Evolutionary conservation across 169 alveolate species (phyloP).

Genomic region (Cryptosporidium felis): DNA sequence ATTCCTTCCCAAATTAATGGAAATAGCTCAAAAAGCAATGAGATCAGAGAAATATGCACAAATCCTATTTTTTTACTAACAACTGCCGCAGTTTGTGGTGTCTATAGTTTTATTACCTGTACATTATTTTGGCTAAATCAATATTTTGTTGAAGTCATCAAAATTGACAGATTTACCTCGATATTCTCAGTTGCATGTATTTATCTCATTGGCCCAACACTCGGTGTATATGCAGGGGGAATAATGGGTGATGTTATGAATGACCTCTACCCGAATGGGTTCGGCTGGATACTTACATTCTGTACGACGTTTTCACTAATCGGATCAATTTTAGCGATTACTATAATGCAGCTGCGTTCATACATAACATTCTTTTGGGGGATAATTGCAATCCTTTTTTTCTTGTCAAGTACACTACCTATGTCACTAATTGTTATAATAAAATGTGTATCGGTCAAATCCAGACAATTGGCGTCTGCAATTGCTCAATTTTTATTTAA

Average conservation of each 20-base stretch:
- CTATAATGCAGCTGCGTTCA: background rate
- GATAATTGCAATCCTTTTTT: conserved; percentile 1
- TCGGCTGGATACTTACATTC: conserved; percentile 34
- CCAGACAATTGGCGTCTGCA: conserved; percentile 58
- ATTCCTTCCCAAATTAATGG: background rate
- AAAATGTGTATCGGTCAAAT: conserved; percentile 27
- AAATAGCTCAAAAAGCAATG: conserved; percentile 2
- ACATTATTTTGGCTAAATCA: conserved; percentile 60
- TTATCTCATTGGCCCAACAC: conserved; percentile 60
- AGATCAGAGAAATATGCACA: conserved; percentile 26
- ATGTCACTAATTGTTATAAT: conserved; percentile 51
- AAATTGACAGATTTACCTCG: conserved; percentile 31
- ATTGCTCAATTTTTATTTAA: conserved; percentile 61
- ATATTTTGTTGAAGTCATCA: conserved; percentile 29
- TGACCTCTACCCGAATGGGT: conserved; percentile 34
- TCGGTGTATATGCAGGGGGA: conserved; percentile 60
- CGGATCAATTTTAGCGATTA: conserved; percentile 36
- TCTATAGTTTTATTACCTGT: conserved; percentile 45
- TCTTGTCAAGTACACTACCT: conserved; percentile 65
- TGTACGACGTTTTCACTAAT: conserved; percentile 22
- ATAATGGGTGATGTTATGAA: conserved; percentile 43
- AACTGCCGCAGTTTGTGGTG: conserved; percentile 57
- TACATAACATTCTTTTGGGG: conserved; percentile 59
- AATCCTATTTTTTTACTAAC: conserved; percentile 51
- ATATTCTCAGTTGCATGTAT: conserved; percentile 55